These are phyloP conservation scores for Neonectria faginata DNA, from an alignment of 2,329 filamentous ascomycete species.

Conservation along the genomic window DNA sequence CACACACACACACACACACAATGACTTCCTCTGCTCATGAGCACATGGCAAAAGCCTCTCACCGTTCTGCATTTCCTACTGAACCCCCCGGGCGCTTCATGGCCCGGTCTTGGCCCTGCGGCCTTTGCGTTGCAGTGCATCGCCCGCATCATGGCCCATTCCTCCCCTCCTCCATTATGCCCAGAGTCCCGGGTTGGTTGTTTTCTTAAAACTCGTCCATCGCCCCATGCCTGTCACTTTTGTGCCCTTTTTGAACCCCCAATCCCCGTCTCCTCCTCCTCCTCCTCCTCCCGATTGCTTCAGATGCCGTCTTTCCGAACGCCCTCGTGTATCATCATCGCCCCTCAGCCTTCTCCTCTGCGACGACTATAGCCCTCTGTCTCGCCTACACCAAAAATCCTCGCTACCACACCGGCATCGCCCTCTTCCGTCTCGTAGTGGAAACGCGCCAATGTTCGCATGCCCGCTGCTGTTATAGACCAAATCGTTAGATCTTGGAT, in stretches of 20 bases:
- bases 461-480: slow-evolving; percentile 53
- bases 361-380: slow-evolving; percentile 31
- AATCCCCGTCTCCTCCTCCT: too few species aligned
- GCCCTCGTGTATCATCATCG: slow-evolving; percentile 38
- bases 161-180: background rate
- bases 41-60: slow-evolving; percentile 1
- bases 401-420: slow-evolving; percentile 9
- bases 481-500: slow-evolving; percentile 38
- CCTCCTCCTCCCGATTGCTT: slow-evolving; percentile 14
- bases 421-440: slow-evolving; percentile 14
- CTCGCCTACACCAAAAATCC: background rate
- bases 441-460: slow-evolving; percentile 57
- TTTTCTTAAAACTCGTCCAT: slow-evolving; percentile 40
- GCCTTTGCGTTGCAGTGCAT: slow-evolving; percentile 10
- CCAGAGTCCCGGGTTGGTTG: slow-evolving; percentile 1
- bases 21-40: background rate
- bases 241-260: background rate
- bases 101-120: slow-evolving; percentile 7
- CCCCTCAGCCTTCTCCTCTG: slow-evolving; percentile 29
- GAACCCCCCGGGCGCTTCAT: background rate
- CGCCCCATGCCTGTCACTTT: background rate
- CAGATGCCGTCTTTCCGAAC: slow-evolving; percentile 37
- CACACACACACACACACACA: too few species aligned
- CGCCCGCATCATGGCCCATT: slow-evolving; percentile 7
- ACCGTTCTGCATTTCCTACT: slow-evolving; percentile 13